Evolutionary conservation across 140 eudicot species (phyloP).

Genomic region (Bidens hawaiensis): DNA sequence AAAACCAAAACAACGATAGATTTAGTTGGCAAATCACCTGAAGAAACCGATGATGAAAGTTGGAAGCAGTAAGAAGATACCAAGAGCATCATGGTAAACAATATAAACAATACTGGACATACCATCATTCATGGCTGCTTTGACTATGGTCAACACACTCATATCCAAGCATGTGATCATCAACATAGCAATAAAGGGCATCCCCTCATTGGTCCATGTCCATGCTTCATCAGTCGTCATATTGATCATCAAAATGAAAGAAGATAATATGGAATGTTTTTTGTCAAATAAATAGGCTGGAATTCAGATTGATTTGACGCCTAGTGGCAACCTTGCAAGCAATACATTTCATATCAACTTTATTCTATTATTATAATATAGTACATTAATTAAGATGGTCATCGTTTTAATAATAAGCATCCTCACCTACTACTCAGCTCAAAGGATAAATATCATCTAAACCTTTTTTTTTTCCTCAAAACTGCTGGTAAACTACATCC

Average conservation of each 20-base stretch:
- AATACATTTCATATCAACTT: too few species aligned
- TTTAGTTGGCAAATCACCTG: slow-evolving; percentile 24
- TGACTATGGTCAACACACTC: slow-evolving; percentile 32
- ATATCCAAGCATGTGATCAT: slow-evolving; percentile 35
- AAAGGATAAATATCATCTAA: too few species aligned
- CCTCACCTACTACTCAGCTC: too few species aligned
- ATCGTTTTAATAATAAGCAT: too few species aligned
- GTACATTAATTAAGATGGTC: too few species aligned
- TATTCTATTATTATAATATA: too few species aligned
- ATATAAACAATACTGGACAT: slow-evolving; percentile 41
- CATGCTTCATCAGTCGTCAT: neutral
- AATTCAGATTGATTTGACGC: too few species aligned
- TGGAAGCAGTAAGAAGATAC: slow-evolving; percentile 42
- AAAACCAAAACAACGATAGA: neutral
- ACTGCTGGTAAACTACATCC: too few species aligned
- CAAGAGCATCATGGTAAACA: slow-evolving; percentile 49
- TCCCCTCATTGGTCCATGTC: slow-evolving; percentile 6
- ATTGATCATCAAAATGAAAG: neutral
- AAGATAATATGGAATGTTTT: too few species aligned
- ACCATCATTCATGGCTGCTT: slow-evolving; percentile 49
- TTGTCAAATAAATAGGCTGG: too few species aligned
- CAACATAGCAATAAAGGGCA: slow-evolving; percentile 44
- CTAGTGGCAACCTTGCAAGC: too few species aligned
- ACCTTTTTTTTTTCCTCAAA: too few species aligned
- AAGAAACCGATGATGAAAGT: slow-evolving; percentile 23